A percentile compares a stretch with the other conserved stretches of the same genome.
Conservation (phyloP, 1,284 basidiomycete species). For the Pseudozyma tsukubaensis region DNA sequence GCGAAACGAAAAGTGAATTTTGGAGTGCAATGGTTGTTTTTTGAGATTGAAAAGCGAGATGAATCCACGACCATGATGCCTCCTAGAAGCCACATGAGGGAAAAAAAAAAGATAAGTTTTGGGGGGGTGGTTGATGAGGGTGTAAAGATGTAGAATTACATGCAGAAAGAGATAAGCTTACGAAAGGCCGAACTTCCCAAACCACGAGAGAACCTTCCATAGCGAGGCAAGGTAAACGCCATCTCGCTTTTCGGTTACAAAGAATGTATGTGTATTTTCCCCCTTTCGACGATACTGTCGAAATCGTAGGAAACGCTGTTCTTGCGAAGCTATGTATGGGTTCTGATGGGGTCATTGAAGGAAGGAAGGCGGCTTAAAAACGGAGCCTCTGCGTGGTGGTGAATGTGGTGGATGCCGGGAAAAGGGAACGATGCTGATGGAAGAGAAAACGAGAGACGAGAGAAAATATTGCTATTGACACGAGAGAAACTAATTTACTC, state of each 20-base stretch:
- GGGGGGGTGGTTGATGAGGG: slow-evolving; percentile 1
- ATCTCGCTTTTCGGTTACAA: slow-evolving; percentile 44
- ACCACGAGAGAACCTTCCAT: not conserved
- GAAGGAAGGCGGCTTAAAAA: no score
- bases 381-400: slow-evolving; percentile 17
- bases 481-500: slow-evolving; percentile 51
- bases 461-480: not conserved
- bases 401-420: slow-evolving; percentile 8
- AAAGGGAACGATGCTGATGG: slow-evolving; percentile 24
- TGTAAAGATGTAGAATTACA: slow-evolving; percentile 34
- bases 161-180: slow-evolving; percentile 13
- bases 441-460: not conserved
- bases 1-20: not conserved
- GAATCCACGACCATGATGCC: no score
- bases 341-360: not conserved
- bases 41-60: slow-evolving; percentile 43
- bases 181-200: slow-evolving; percentile 1
- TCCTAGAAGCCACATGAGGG: slow-evolving; percentile 9
- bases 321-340: slow-evolving; percentile 2
- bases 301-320: slow-evolving; percentile 7
- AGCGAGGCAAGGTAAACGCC: slow-evolving; percentile 7
- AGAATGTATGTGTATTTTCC: slow-evolving; percentile 18
- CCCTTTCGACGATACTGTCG: slow-evolving; percentile 4
- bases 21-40: slow-evolving; percentile 3
- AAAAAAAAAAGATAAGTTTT: slow-evolving; percentile 8